Percentiles rank a stretch among this genome's conserved stretches.
These are phyloP conservation scores for Hibiscus trionum DNA, from an alignment of 345 rosid genomes.

Conservation along the genomic window DNA sequence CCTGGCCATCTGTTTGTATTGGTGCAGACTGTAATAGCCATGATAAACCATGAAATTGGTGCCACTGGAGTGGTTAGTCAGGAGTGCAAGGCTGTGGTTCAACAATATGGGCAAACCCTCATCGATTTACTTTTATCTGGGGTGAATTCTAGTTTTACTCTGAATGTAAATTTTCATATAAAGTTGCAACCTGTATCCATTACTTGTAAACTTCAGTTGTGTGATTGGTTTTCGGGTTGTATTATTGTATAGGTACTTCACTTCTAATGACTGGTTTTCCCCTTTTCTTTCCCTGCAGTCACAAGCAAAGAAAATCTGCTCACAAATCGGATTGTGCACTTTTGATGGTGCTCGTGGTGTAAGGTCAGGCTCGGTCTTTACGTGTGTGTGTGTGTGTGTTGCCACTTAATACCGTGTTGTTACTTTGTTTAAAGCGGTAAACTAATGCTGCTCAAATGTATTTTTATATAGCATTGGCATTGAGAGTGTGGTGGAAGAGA, in stretches of 20 bases:
- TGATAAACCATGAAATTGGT: constrained; percentile 88
- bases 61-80: constrained; percentile 77
- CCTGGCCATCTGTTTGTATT: neutral
- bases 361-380: constrained; percentile 37
- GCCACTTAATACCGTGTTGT: neutral
- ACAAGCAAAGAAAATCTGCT: constrained; percentile 70
- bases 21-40: constrained; percentile 55
- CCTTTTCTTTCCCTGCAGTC: constrained; percentile 26
- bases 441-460: neutral
- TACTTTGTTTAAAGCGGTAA: neutral
- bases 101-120: constrained; percentile 73
- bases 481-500: constrained; percentile 62
- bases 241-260: neutral
- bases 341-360: constrained; percentile 77
- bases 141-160: constrained; percentile 25
- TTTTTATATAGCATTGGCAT: constrained; percentile 51
- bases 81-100: constrained; percentile 76
- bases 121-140: constrained; percentile 53
- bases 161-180: neutral
- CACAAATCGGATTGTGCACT: constrained; percentile 76
- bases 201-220: neutral
- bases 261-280: neutral
- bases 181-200: neutral
- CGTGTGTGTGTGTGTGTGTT: neutral
- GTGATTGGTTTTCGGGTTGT: too few relatives aligned